A percentile compares a stretch with the other conserved stretches of the same genome.
These are phyloP conservation scores for Vachellia pachyceras DNA, from an alignment of 306 rosid genomes.

Conservation along the genomic window DNA sequence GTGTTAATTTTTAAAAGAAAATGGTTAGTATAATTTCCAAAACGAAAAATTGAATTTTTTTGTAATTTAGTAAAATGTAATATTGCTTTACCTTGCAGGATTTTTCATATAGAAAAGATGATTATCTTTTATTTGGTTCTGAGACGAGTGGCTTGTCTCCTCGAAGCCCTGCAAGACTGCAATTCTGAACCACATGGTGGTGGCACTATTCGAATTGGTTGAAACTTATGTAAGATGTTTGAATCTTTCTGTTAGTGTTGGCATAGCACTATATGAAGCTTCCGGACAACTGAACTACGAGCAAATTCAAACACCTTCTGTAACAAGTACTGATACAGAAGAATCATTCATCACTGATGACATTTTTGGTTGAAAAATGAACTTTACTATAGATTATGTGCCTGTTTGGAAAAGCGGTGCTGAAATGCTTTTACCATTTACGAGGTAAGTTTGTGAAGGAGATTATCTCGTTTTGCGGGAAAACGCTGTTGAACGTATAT, in stretches of 20 bases:
- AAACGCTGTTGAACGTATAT: too few species aligned
- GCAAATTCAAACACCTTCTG: slow-evolving; percentile 61
- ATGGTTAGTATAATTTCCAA: not conserved
- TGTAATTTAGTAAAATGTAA: not conserved
- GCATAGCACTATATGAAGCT: slow-evolving; percentile 91
- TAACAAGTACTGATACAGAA: slow-evolving; percentile 48
- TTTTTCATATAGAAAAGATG: slow-evolving; percentile 80
- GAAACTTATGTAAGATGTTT: slow-evolving; percentile 95
- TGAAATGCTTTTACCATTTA: too few species aligned
- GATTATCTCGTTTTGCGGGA: too few species aligned
- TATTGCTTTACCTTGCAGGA: slow-evolving; percentile 53
- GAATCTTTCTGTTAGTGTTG: slow-evolving; percentile 92
- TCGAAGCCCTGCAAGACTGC: slow-evolving; percentile 84
- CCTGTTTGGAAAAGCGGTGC: too few species aligned
- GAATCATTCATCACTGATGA: slow-evolving; percentile 71
- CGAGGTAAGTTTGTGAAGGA: too few species aligned
- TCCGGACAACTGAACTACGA: slow-evolving; percentile 82
- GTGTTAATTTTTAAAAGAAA: not conserved
- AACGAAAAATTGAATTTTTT: not conserved
- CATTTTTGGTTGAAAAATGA: slow-evolving; percentile 56
- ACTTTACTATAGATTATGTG: not conserved
- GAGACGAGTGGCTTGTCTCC: slow-evolving; percentile 84
- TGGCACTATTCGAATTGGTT: slow-evolving; percentile 78
- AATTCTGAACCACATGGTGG: slow-evolving; percentile 73
- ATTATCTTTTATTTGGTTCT: slow-evolving; percentile 86